Conservation (phyloP, 2,329 filamentous ascomycete species). For the Cadophora gregata region DNA sequence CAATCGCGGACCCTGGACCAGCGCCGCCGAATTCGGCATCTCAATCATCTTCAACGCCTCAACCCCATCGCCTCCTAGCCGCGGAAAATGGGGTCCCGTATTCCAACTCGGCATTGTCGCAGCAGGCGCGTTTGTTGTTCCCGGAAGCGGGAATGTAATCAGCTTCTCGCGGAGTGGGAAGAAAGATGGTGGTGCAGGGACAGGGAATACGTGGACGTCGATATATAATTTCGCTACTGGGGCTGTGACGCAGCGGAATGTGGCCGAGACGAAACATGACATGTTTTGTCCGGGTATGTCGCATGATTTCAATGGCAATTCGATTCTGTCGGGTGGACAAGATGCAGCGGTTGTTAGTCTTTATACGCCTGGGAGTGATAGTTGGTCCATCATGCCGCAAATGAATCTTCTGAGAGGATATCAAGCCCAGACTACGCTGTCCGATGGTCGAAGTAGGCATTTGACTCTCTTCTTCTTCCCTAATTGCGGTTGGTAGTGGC, state of each 20-base stretch:
- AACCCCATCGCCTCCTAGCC: neutral
- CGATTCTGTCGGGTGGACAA: constrained; percentile 61
- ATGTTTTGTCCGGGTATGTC: constrained; percentile 65
- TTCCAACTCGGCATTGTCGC: constrained; percentile 5
- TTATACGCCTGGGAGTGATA: neutral
- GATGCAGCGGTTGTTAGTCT: constrained; percentile 55
- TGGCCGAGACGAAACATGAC: constrained; percentile 54
- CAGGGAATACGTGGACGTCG: constrained; percentile 42
- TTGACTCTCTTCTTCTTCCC: neutral
- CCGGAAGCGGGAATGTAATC: neutral
- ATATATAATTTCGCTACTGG: constrained; percentile 42
- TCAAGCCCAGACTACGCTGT: constrained; percentile 56
- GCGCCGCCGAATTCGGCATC: constrained; percentile 2
- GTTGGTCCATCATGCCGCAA: constrained; percentile 48
- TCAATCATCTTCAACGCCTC: neutral
- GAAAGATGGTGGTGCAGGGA: neutral
- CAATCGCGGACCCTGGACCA: constrained; percentile 3
- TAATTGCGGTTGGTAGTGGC: neutral
- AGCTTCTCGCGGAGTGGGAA: neutral
- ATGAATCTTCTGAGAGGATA: constrained; percentile 59
- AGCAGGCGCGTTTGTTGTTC: constrained; percentile 7
- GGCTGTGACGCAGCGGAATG: constrained; percentile 32
- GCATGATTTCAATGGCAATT: constrained; percentile 53
- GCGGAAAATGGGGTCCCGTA: constrained; percentile 8
- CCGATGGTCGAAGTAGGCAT: constrained; percentile 51